A percentile compares a stretch with the other conserved stretches of the same genome.
These are phyloP conservation scores for Macaranga tanarius DNA, from an alignment of 441 rosid genomes.

Conservation along the genomic window DNA sequence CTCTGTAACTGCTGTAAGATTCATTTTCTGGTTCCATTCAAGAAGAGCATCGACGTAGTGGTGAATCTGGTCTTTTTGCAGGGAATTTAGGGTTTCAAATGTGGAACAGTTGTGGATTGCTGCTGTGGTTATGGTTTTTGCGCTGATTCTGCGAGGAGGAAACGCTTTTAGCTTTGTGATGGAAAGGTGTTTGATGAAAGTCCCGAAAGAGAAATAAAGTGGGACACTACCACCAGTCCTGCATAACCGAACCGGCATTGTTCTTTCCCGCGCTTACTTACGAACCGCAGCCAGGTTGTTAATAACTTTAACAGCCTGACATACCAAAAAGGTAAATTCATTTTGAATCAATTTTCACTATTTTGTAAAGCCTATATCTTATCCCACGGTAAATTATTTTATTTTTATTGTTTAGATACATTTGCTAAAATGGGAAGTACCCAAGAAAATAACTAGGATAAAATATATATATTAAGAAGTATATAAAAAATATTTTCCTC, in stretches of 20 bases:
- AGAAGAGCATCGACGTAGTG: constrained; percentile 67
- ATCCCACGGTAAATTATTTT: too few species aligned
- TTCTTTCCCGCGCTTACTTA: constrained; percentile 11
- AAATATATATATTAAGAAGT: too few species aligned
- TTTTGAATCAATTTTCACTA: too few species aligned
- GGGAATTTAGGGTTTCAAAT: constrained; percentile 49
- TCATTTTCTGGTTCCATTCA: constrained; percentile 90
- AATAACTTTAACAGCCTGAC: too few species aligned
- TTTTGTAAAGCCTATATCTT: too few species aligned
- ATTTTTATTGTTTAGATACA: too few species aligned
- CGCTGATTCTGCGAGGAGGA: constrained; percentile 15
- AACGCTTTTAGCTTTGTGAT: constrained; percentile 25
- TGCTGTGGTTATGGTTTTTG: constrained; percentile 15
- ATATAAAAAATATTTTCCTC: too few species aligned
- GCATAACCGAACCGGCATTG: constrained; percentile 35
- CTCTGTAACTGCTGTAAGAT: constrained; percentile 77
- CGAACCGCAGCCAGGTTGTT: background rate
- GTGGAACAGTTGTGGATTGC: constrained; percentile 25
- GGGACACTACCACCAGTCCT: constrained; percentile 16
- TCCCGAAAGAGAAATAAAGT: constrained; percentile 39
- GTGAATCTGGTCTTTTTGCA: constrained; percentile 61
- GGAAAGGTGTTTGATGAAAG: constrained; percentile 71
- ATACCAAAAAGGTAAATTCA: too few species aligned
- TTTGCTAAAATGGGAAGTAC: too few species aligned
- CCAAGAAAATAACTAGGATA: too few species aligned